Conservation (phyloP, 2,329 filamentous ascomycete genomes). For the Biscogniauxia mediterranea region DNA sequence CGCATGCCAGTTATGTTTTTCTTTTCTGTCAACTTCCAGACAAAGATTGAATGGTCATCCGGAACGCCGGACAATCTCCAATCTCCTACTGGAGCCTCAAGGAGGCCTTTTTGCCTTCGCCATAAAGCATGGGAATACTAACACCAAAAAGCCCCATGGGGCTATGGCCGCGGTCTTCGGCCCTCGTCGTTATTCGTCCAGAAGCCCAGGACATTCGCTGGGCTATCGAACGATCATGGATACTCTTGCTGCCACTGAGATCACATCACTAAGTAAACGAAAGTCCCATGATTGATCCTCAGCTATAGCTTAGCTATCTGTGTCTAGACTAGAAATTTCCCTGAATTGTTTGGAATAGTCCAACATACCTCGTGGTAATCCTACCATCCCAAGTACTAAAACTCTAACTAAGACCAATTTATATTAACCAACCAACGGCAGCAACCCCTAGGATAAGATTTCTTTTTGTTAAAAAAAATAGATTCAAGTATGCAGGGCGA, state of each 20-base stretch:
- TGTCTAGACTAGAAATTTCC: too few relatives aligned
- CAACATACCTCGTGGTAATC: too few relatives aligned
- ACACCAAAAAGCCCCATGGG: constrained; percentile 9
- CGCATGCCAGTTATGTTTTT: not conserved
- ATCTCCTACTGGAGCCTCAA: constrained; percentile 10
- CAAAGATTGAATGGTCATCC: constrained; percentile 6
- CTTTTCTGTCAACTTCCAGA: not conserved
- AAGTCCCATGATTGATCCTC: too few relatives aligned
- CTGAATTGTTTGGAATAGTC: too few relatives aligned
- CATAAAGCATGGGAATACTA: constrained; percentile 10
- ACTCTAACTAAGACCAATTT: too few relatives aligned
- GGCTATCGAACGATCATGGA: constrained; percentile 14
- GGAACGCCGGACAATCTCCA: constrained; percentile 4
- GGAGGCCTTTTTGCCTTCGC: constrained; percentile 8
- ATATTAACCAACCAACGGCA: too few relatives aligned
- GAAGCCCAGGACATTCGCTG: constrained; percentile 20
- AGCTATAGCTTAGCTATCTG: too few relatives aligned
- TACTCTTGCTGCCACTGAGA: constrained; percentile 5
- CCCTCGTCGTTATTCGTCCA: constrained; percentile 1
- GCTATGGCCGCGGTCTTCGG: constrained; percentile 11
- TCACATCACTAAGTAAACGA: constrained; percentile 4
- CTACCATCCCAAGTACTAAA: too few relatives aligned
- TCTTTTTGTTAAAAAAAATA: too few relatives aligned
- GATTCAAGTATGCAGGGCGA: too few relatives aligned
- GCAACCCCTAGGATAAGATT: too few relatives aligned